Evolutionary conservation across 768 basidiomycete genomes (phyloP).

Genomic region (Termitomyces sp.): DNA sequence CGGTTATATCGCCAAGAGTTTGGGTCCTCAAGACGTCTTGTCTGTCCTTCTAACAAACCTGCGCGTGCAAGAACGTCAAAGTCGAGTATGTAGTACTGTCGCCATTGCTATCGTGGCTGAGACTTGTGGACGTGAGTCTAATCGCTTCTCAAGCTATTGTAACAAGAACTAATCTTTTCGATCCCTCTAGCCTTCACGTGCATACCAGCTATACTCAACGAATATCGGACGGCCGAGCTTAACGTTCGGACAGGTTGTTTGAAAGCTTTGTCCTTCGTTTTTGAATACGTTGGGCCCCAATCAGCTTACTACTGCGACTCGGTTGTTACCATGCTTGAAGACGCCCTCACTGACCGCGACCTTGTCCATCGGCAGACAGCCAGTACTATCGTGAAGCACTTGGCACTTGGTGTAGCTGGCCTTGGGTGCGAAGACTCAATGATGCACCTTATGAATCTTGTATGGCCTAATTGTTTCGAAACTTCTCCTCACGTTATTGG

Average conservation of each 20-base stretch:
- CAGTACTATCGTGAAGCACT: constrained; percentile 96
- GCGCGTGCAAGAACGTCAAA: constrained; percentile 98
- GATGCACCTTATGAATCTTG: constrained; percentile 95
- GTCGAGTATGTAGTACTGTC: constrained; percentile 97
- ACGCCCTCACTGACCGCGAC: constrained; percentile 96
- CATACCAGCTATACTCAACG: constrained; percentile 97
- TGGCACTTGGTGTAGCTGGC: constrained; percentile 95
- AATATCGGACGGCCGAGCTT: constrained; percentile 96
- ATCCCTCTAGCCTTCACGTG: constrained; percentile 80
- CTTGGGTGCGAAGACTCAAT: constrained; percentile 98
- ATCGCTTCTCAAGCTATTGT: background rate
- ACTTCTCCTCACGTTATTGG: constrained; percentile 98
- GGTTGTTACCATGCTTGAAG: constrained; percentile 96
- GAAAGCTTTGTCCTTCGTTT: constrained; percentile 97
- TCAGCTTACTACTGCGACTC: constrained; percentile 97
- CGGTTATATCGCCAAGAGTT: constrained; percentile 98
- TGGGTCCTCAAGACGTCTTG: constrained; percentile 97
- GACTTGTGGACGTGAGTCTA: constrained; percentile 73
- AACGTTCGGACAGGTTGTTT: constrained; percentile 99
- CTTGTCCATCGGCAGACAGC: constrained; percentile 98
- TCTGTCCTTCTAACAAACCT: constrained; percentile 94
- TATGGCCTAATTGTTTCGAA: constrained; percentile 99
- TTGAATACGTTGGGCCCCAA: constrained; percentile 97
- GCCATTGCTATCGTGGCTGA: constrained; percentile 96
- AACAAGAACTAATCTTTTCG: constrained; percentile 2